Evolutionary conservation across 768 basidiomycete genomes (phyloP).

Genomic region (Mycena chlorophos): DNA sequence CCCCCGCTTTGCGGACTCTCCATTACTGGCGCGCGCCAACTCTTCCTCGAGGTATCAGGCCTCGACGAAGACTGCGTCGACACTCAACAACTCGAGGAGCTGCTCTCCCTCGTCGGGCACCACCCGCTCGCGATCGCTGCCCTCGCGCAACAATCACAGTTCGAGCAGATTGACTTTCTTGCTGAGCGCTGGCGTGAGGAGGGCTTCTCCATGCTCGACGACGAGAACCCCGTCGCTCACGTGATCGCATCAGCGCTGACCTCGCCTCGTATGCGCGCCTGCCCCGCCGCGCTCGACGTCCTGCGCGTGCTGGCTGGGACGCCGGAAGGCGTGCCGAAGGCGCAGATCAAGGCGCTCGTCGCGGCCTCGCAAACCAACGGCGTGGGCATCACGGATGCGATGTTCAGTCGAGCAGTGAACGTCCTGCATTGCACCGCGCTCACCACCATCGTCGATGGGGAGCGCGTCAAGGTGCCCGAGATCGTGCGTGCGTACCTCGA

Average conservation of each 20-base stretch:
- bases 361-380: not conserved
- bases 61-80: constrained; percentile 9
- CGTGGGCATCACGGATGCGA: constrained; percentile 7
- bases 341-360: constrained; percentile 13
- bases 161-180: constrained; percentile 17
- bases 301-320: constrained; percentile 12
- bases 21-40: constrained; percentile 8
- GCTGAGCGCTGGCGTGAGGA: constrained; percentile 16
- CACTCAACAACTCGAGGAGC: constrained; percentile 13
- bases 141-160: constrained; percentile 19
- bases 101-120: constrained; percentile 17
- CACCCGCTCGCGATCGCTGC: constrained; percentile 13
- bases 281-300: constrained; percentile 20
- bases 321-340: constrained; percentile 13
- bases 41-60: constrained; percentile 18
- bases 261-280: constrained; percentile 16
- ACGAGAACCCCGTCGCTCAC: constrained; percentile 1
- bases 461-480: constrained; percentile 13
- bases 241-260: constrained; percentile 13
- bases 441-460: constrained; percentile 7
- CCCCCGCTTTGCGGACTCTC: constrained; percentile 11
- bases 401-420: constrained; percentile 20
- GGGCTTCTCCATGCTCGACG: constrained; percentile 16
- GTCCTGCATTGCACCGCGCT: constrained; percentile 16
- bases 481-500: constrained; percentile 16